Percentiles rank a stretch among this genome's conserved stretches.
Evolutionary conservation across 495 filamentous ascomycete species (phyloP).

Genomic region (Penicillium arizonense): DNA sequence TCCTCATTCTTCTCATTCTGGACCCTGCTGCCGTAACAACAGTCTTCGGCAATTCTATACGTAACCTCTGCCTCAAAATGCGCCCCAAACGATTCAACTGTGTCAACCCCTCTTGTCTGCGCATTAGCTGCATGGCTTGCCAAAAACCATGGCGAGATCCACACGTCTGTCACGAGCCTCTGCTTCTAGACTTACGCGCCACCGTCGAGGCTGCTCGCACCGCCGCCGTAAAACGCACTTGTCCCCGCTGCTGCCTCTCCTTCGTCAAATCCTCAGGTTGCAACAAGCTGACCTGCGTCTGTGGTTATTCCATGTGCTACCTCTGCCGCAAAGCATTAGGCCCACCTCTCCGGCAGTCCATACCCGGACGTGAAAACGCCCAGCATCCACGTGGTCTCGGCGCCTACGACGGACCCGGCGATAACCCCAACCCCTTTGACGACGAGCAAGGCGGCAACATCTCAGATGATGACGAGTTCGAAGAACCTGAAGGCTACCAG

Average conservation of each 20-base stretch:
- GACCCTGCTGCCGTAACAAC: conserved; percentile 33
- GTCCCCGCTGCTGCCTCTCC: conserved; percentile 81
- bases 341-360: conserved; percentile 16
- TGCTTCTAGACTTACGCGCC: conserved; percentile 70
- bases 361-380: conserved; percentile 2
- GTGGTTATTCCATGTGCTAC: conserved; percentile 97
- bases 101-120: conserved; percentile 60
- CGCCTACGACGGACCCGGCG: conserved; percentile 10
- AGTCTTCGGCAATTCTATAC: conserved; percentile 54
- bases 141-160: conserved; percentile 63
- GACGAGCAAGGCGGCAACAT: conserved; percentile 16
- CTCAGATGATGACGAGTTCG: conserved; percentile 31
- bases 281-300: conserved; percentile 97
- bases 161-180: conserved; percentile 63
- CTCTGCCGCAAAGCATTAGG: conserved; percentile 64
- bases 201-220: conserved; percentile 90
- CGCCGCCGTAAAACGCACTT: conserved; percentile 91
- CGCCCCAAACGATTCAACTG: conserved; percentile 73
- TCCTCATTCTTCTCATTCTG: conserved; percentile 44
- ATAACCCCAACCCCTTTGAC: conserved; percentile 3
- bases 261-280: conserved; percentile 93
- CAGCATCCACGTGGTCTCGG: conserved; percentile 5
- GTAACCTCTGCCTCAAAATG: conserved; percentile 61
- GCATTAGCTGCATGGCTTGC: conserved; percentile 76
- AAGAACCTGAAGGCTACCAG: conserved; percentile 67